These are phyloP conservation scores for Tuber microsphaerosporum DNA, from an alignment of 495 filamentous ascomycete species.

Conservation along the genomic window DNA sequence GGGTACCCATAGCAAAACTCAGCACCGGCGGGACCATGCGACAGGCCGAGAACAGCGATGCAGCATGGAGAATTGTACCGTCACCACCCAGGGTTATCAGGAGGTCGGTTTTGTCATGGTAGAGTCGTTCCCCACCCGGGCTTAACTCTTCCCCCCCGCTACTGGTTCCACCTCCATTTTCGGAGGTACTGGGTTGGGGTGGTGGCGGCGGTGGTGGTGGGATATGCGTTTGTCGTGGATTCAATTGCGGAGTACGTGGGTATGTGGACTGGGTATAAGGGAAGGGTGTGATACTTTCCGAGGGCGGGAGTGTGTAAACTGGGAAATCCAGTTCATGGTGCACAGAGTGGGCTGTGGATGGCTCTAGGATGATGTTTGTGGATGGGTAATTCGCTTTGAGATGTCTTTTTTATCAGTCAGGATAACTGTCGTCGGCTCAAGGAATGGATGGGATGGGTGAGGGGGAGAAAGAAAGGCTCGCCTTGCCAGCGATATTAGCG, in stretches of 20 bases:
- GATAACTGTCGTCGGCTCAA: neutral
- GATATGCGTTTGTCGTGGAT: neutral
- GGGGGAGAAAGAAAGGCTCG: constrained; percentile 35
- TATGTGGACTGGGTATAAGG: constrained; percentile 42
- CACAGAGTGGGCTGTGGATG: constrained; percentile 60
- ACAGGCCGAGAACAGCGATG: constrained; percentile 80
- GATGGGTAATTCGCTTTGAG: constrained; percentile 70
- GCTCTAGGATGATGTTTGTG: constrained; percentile 76
- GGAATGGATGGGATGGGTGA: neutral
- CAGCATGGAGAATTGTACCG: constrained; percentile 86
- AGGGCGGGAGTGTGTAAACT: constrained; percentile 54
- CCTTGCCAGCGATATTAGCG: constrained; percentile 70
- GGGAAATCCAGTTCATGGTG: constrained; percentile 70
- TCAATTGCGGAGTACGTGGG: constrained; percentile 33
- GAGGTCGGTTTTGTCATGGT: constrained; percentile 71
- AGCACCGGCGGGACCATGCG: constrained; percentile 81
- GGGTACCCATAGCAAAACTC: constrained; percentile 90
- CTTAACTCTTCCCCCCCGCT: neutral
- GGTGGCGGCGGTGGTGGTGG: constrained; percentile 13
- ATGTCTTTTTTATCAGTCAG: constrained; percentile 50
- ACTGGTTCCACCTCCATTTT: neutral
- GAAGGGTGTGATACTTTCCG: constrained; percentile 44
- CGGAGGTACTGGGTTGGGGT: neutral
- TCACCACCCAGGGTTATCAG: constrained; percentile 87
- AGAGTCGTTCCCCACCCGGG: constrained; percentile 40